Conservation (phyloP, 2,329 filamentous ascomycete species). For the Colletotrichum sp. region DNA sequence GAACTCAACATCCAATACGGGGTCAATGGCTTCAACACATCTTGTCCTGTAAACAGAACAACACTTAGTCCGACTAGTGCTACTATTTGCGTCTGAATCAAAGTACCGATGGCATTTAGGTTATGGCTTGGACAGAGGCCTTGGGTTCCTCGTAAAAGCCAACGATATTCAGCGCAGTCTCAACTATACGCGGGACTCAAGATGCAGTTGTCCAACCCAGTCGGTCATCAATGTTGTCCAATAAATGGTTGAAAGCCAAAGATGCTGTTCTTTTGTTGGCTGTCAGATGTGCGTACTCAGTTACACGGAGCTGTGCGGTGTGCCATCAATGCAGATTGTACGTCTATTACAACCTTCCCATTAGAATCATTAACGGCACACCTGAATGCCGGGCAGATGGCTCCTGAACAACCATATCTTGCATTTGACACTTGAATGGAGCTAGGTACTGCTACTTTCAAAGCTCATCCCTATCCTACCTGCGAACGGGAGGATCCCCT, state of each 20-base stretch:
- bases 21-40: not conserved
- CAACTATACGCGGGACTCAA: not conserved
- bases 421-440: accelerated
- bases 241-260: not conserved
- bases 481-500: not conserved
- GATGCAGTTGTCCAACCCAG: accelerated
- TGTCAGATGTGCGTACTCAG: not conserved
- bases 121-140: too few relatives aligned
- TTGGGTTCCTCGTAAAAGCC: too few relatives aligned
- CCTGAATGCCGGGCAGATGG: not conserved
- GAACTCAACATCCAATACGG: not conserved
- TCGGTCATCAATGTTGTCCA: not conserved
- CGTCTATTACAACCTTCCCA: not conserved
- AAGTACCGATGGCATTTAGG: too few relatives aligned
- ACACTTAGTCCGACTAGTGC: not conserved
- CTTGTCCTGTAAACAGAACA: not conserved
- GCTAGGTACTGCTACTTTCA: not conserved
- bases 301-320: not conserved
- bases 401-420: not conserved
- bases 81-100: too few relatives aligned
- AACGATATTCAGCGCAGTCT: not conserved
- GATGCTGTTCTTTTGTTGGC: not conserved
- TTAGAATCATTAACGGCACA: not conserved
- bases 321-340: not conserved
- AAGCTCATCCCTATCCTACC: not conserved